These are phyloP conservation scores for Diacronema lutheri DNA, from an alignment of 78 protist genomes.

Conservation along the genomic window DNA sequence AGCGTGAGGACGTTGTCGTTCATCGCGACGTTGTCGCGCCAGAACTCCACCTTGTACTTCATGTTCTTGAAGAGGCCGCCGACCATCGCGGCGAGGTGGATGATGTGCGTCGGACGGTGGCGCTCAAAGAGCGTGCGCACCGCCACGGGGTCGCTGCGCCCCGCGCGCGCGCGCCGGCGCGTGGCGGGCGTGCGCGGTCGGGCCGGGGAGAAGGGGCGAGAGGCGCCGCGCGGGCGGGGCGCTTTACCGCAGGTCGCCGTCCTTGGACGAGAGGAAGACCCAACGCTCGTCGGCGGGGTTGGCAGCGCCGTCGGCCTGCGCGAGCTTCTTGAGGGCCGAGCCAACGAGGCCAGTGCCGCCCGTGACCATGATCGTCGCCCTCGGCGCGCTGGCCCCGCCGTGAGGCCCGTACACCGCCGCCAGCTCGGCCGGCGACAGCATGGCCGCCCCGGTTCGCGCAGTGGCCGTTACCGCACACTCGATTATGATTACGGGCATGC, in stretches of 20 bases:
- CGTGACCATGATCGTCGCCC: slow-evolving; percentile 9
- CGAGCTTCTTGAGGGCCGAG: neutral
- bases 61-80: slow-evolving; percentile 87
- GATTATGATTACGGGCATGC: no score
- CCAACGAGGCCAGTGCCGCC: slow-evolving; percentile 28
- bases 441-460: no score
- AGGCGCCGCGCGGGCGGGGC: no score
- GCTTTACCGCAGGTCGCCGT: slow-evolving; percentile 56
- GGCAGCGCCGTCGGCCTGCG: no score
- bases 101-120: slow-evolving; percentile 84
- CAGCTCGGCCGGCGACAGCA: no score
- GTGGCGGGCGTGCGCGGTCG: neutral
- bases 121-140: slow-evolving; percentile 43
- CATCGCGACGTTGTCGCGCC: slow-evolving; percentile 65
- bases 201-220: neutral
- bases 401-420: no score
- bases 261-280: slow-evolving; percentile 69
- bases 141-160: neutral
- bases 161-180: neutral
- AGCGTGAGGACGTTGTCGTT: slow-evolving; percentile 77
- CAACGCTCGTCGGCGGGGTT: slow-evolving; percentile 51
- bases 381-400: no score
- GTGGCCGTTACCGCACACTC: no score
- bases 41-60: slow-evolving; percentile 61
- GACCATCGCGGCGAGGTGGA: slow-evolving; percentile 89